These are phyloP conservation scores for Hyphopichia khmerensis DNA, from an alignment of 1,139 yeast genomes.

Conservation along the genomic window DNA sequence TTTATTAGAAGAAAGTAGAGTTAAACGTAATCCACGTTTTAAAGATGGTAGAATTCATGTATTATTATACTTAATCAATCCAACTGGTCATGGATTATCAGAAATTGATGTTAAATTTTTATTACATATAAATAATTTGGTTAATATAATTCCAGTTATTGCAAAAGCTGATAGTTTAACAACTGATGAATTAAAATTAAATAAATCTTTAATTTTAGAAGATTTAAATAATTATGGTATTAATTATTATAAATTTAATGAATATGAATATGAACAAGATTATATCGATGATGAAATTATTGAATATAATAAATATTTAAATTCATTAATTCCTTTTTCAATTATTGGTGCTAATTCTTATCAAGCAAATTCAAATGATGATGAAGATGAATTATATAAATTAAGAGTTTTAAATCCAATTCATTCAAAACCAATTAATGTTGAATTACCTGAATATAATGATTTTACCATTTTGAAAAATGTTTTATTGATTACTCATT, in stretches of 20 bases:
- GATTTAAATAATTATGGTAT: constrained; percentile 42
- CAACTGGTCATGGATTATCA: constrained; percentile 48
- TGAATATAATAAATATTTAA: constrained; percentile 47
- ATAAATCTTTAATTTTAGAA: constrained; percentile 40
- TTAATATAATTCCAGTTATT: constrained; percentile 43
- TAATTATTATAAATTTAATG: constrained; percentile 46
- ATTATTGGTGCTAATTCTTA: constrained; percentile 46
- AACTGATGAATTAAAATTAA: constrained; percentile 32
- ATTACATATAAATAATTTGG: constrained; percentile 41
- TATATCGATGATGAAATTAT: constrained; percentile 50
- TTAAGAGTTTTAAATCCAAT: constrained; percentile 38
- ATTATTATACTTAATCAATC: constrained; percentile 46
- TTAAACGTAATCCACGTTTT: constrained; percentile 47
- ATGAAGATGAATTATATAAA: constrained; percentile 36
- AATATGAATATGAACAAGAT: constrained; percentile 48
- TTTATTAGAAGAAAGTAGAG: constrained; percentile 48
- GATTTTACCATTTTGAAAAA: constrained; percentile 68
- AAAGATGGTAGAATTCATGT: constrained; percentile 50
- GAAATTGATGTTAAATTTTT: constrained; percentile 44
- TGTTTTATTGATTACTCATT: constrained; percentile 71
- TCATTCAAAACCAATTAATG: constrained; percentile 39
- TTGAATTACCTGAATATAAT: constrained; percentile 57
- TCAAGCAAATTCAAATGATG: constrained; percentile 31
- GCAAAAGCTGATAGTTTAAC: constrained; percentile 45
- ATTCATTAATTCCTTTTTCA: constrained; percentile 42